These are phyloP conservation scores for Pythium sukuiense DNA, from an alignment of 352 stramenopile genomes.

Conservation along the genomic window DNA sequence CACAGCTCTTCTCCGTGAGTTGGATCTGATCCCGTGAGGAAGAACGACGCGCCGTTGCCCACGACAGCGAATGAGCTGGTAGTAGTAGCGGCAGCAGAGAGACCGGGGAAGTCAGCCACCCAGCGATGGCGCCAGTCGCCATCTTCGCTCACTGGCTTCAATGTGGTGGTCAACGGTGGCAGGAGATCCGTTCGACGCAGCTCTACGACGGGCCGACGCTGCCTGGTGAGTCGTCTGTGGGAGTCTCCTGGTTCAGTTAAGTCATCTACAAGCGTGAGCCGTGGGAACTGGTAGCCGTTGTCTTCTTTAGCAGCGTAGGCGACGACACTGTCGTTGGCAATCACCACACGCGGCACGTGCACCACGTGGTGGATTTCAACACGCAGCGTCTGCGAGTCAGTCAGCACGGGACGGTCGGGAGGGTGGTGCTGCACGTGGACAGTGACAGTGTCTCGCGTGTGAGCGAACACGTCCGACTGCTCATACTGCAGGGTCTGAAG, in stretches of 20 bases:
- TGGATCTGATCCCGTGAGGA: slow-evolving; percentile 47
- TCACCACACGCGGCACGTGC: slow-evolving; percentile 31
- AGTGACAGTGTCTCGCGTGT: slow-evolving; percentile 15
- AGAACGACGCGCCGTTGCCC: slow-evolving; percentile 31
- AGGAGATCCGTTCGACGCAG: slow-evolving; percentile 33
- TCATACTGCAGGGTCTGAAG: slow-evolving; percentile 17
- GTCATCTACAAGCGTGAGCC: slow-evolving; percentile 23
- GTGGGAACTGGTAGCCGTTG: slow-evolving; percentile 41
- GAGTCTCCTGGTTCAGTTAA: neutral
- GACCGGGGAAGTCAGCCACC: slow-evolving; percentile 23
- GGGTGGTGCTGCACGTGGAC: slow-evolving; percentile 7
- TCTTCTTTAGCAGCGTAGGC: slow-evolving; percentile 45
- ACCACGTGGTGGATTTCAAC: slow-evolving; percentile 31
- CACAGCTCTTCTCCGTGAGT: slow-evolving; percentile 65
- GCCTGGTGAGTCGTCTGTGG: neutral
- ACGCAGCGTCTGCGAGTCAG: neutral
- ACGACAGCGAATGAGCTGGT: neutral
- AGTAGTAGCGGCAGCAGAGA: neutral
- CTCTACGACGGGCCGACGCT: slow-evolving; percentile 14
- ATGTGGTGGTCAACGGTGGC: slow-evolving; percentile 15
- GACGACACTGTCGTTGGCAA: slow-evolving; percentile 18
- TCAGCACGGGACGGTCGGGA: neutral
- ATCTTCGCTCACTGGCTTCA: neutral
- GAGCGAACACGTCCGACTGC: neutral
- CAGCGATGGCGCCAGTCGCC: slow-evolving; percentile 33